A percentile compares a stretch with the other conserved stretches of the same genome.
Evolutionary conservation across 2,329 filamentous ascomycete species (phyloP).

Genomic region (Gnomoniopsis smithogilvyi): DNA sequence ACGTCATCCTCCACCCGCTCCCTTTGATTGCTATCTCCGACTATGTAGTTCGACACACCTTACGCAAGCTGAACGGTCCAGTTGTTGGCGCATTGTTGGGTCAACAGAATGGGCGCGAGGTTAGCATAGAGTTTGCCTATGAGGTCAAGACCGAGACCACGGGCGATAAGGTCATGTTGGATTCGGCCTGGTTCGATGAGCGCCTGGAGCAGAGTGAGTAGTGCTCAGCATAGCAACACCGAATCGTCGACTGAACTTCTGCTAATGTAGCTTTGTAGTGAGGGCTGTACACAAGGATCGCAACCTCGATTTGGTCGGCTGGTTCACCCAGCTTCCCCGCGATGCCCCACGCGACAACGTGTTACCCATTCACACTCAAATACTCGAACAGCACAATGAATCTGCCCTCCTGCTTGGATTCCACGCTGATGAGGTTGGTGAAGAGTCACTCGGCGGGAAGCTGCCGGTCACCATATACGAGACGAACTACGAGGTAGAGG

Average conservation of each 20-base stretch:
- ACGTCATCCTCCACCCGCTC: slow-evolving; percentile 75
- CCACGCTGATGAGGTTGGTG: slow-evolving; percentile 62
- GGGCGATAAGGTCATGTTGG: slow-evolving; percentile 59
- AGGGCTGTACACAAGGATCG: slow-evolving; percentile 84
- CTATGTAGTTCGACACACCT: slow-evolving; percentile 86
- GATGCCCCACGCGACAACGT: slow-evolving; percentile 67
- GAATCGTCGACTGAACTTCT: background rate
- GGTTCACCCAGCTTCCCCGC: slow-evolving; percentile 77
- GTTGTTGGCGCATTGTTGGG: slow-evolving; percentile 86
- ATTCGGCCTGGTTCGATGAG: slow-evolving; percentile 69
- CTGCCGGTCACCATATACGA: slow-evolving; percentile 92
- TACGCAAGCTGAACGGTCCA: slow-evolving; percentile 71
- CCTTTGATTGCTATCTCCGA: slow-evolving; percentile 96
- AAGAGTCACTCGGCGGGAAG: slow-evolving; percentile 64
- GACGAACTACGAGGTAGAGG: slow-evolving; percentile 72
- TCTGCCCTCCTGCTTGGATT: slow-evolving; percentile 86
- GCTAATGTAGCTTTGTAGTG: slow-evolving; percentile 49
- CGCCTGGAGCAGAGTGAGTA: slow-evolving; percentile 80
- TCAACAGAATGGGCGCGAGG: slow-evolving; percentile 83
- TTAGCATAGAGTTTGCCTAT: slow-evolving; percentile 91
- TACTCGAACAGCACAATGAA: slow-evolving; percentile 72
- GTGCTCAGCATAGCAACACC: slow-evolving; percentile 27
- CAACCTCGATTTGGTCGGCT: slow-evolving; percentile 82
- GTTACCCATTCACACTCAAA: slow-evolving; percentile 73
- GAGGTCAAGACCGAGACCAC: slow-evolving; percentile 61